Percentiles rank a stretch among this genome's conserved stretches.
phyloP scores from a whole-genome alignment of 1,284 basidiomycete species.

The Agaricales sp. region DNA sequence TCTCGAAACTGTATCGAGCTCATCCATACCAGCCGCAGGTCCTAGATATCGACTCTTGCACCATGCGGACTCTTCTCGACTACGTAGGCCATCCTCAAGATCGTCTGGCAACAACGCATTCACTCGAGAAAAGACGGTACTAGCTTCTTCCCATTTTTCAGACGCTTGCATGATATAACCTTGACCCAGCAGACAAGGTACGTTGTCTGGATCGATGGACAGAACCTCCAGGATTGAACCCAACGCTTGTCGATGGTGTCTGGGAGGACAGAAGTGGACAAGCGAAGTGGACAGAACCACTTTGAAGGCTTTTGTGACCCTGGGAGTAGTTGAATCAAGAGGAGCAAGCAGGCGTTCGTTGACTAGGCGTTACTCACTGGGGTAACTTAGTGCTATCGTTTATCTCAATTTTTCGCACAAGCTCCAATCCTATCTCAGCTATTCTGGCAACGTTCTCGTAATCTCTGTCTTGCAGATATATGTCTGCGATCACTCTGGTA shows the following conservation, averaged over 20 bases:
- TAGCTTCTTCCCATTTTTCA: slow-evolving; percentile 65
- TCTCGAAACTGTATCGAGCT: slow-evolving; percentile 51
- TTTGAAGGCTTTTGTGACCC: slow-evolving; percentile 53
- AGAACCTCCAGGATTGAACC: slow-evolving; percentile 69
- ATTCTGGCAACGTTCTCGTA: slow-evolving; percentile 67
- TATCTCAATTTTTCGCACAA: slow-evolving; percentile 45
- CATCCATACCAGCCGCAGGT: slow-evolving; percentile 39
- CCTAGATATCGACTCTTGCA: slow-evolving; percentile 57
- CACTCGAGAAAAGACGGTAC: slow-evolving; percentile 46
- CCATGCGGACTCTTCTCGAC: slow-evolving; percentile 83
- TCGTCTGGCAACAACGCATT: slow-evolving; percentile 35
- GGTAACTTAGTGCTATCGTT: slow-evolving; percentile 49
- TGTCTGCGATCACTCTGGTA: slow-evolving; percentile 58
- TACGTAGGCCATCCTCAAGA: slow-evolving; percentile 46
- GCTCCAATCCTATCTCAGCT: slow-evolving; percentile 59
- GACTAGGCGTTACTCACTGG: slow-evolving; percentile 36
- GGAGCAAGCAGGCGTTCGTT: slow-evolving; percentile 2
- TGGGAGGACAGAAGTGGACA: slow-evolving; percentile 83
- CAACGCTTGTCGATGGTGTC: slow-evolving; percentile 77
- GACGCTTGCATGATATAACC: slow-evolving; percentile 66
- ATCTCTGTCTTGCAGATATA: slow-evolving; percentile 73
- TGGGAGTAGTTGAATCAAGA: slow-evolving; percentile 17
- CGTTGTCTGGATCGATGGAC: slow-evolving; percentile 47
- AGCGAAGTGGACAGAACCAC: slow-evolving; percentile 62
- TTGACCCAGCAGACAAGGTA: slow-evolving; percentile 61